Percentiles rank a stretch among this genome's conserved stretches.
These are phyloP conservation scores for Fusarium protoensiforme DNA, from an alignment of 2,329 filamentous ascomycete species.

Conservation along the genomic window DNA sequence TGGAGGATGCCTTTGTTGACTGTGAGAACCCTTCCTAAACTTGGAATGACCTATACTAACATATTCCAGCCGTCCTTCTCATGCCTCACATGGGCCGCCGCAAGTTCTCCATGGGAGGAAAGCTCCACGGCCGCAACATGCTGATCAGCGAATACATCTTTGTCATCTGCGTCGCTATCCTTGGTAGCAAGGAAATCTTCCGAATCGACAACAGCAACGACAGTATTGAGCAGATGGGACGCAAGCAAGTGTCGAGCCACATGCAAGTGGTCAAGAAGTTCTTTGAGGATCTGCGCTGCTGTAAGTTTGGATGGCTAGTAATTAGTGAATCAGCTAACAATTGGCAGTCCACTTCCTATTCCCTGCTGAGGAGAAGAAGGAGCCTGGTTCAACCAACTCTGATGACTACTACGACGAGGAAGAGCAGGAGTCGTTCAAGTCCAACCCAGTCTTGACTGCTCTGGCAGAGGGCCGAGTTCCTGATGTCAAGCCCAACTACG, in stretches of 20 bases:
- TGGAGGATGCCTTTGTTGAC: constrained; percentile 75
- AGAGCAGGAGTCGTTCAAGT: constrained; percentile 68
- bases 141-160: constrained; percentile 76
- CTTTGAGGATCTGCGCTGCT: constrained; percentile 70
- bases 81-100: constrained; percentile 74
- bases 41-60: constrained; percentile 30
- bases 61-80: constrained; percentile 67
- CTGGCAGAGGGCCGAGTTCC: constrained; percentile 68
- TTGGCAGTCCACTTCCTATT: constrained; percentile 70
- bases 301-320: constrained; percentile 56
- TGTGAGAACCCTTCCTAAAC: constrained; percentile 55
- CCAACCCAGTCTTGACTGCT: constrained; percentile 71
- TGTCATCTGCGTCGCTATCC: constrained; percentile 51
- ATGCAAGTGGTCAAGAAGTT: constrained; percentile 78
- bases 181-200: constrained; percentile 56
- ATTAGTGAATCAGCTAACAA: constrained; percentile 14
- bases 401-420: constrained; percentile 60
- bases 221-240: constrained; percentile 59
- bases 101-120: constrained; percentile 73
- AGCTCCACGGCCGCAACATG: constrained; percentile 76
- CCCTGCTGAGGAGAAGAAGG: constrained; percentile 64
- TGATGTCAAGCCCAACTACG: constrained; percentile 69
- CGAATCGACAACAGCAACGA: constrained; percentile 57
- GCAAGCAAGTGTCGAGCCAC: constrained; percentile 77
- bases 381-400: constrained; percentile 70